Evolutionary conservation across 2,329 filamentous ascomycete species (phyloP).

Genomic region (Cladosporium sp.): DNA sequence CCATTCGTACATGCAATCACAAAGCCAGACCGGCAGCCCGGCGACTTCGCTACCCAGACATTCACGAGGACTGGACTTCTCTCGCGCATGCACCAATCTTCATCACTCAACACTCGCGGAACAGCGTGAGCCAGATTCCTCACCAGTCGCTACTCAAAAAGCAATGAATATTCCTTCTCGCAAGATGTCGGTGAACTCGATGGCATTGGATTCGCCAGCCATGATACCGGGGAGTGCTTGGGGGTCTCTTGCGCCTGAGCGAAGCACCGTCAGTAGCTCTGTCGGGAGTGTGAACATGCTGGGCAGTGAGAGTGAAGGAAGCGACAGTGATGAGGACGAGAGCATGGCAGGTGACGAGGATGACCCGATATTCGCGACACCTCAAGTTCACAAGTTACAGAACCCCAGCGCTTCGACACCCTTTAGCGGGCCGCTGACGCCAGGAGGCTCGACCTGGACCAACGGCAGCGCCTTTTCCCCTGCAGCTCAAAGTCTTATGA

Average conservation of each 20-base stretch:
- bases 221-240: slow-evolving; percentile 41
- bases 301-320: slow-evolving; percentile 75
- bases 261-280: slow-evolving; percentile 74
- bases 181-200: slow-evolving; percentile 44
- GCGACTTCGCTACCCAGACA: slow-evolving; percentile 84
- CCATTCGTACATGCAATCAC: slow-evolving; percentile 46
- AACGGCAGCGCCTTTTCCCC: slow-evolving; percentile 62
- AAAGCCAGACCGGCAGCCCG: slow-evolving; percentile 45
- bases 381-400: slow-evolving; percentile 66
- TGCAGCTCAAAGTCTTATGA: slow-evolving; percentile 74
- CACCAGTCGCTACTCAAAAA: slow-evolving; percentile 76
- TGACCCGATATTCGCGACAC: slow-evolving; percentile 79
- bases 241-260: slow-evolving; percentile 54
- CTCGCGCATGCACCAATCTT: slow-evolving; percentile 86
- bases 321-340: slow-evolving; percentile 59
- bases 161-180: slow-evolving; percentile 60
- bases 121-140: slow-evolving; percentile 83
- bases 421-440: slow-evolving; percentile 49
- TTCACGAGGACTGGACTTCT: slow-evolving; percentile 89
- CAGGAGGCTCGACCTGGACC: slow-evolving; percentile 42
- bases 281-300: slow-evolving; percentile 78
- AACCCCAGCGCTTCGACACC: slow-evolving; percentile 49
- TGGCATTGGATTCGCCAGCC: slow-evolving; percentile 64
- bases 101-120: slow-evolving; percentile 95
- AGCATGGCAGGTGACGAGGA: slow-evolving; percentile 51